A percentile compares a stretch with the other conserved stretches of the same genome.
phyloP scores from a whole-genome alignment of 768 basidiomycete genomes.

The Dentipellis sp. region DNA sequence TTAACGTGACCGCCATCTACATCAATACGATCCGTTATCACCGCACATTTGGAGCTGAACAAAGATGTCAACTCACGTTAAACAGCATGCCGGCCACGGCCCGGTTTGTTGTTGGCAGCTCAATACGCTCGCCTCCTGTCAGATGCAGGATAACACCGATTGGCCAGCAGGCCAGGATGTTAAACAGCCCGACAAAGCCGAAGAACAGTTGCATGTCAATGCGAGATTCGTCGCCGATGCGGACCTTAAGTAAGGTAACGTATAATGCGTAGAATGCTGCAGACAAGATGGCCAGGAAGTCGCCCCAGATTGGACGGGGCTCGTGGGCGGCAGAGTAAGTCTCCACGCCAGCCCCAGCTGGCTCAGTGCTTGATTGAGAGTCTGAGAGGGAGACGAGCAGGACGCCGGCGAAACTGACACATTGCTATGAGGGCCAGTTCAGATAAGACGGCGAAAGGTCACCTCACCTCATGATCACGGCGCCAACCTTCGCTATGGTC shows the following conservation, averaged over 20 bases:
- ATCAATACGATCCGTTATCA: not conserved
- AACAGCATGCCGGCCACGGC: slow-evolving; percentile 40
- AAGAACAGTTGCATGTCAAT: slow-evolving; percentile 94
- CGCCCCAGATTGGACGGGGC: slow-evolving; percentile 45
- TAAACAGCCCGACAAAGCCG: slow-evolving; percentile 88
- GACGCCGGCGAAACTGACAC: slow-evolving; percentile 67
- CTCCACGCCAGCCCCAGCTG: slow-evolving; percentile 3
- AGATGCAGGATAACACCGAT: slow-evolving; percentile 70
- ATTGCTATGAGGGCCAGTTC: not conserved
- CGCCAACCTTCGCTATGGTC: slow-evolving; percentile 60
- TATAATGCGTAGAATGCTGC: slow-evolving; percentile 86
- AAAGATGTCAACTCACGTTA: slow-evolving; percentile 34
- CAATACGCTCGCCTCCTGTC: slow-evolving; percentile 62
- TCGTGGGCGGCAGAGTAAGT: slow-evolving; percentile 11
- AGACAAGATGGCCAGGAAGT: slow-evolving; percentile 76
- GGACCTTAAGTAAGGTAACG: slow-evolving; percentile 82
- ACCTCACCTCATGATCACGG: slow-evolving; percentile 70
- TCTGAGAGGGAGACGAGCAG: slow-evolving; percentile 86
- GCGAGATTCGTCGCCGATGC: slow-evolving; percentile 70
- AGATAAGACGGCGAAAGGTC: not conserved
- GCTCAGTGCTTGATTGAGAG: slow-evolving; percentile 25
- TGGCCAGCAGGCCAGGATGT: slow-evolving; percentile 68
- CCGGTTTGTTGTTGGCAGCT: slow-evolving; percentile 48
- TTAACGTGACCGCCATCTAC: slow-evolving; percentile 77
- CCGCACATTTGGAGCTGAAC: not conserved